These are phyloP conservation scores for Isochrysis galbana DNA, from an alignment of 78 protist species.

Conservation along the genomic window DNA sequence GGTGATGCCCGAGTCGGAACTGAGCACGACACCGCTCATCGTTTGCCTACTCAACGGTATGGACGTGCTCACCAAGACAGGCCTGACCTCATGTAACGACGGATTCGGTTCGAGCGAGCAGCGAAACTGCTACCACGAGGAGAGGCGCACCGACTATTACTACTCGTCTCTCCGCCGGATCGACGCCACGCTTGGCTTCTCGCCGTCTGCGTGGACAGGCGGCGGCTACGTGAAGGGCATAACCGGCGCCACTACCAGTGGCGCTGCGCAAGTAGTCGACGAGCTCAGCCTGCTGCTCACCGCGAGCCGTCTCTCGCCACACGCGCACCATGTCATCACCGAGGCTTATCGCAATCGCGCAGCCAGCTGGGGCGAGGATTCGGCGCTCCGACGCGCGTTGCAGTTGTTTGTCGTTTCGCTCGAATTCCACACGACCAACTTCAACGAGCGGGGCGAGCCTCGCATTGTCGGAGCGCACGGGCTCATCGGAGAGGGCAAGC, in stretches of 20 bases:
- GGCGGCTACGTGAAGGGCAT: no score
- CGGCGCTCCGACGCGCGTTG: neutral
- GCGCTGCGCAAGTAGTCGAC: neutral
- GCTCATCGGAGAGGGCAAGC: neutral
- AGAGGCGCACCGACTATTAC: neutral
- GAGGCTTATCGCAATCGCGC: neutral
- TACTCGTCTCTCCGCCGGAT: neutral
- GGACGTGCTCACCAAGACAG: neutral
- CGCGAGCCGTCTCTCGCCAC: neutral
- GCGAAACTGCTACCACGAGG: neutral
- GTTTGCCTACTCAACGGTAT: constrained; percentile 2
- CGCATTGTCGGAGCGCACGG: neutral
- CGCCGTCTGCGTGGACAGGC: no score
- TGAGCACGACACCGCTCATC: neutral
- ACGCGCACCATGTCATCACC: neutral
- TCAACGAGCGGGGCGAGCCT: neutral
- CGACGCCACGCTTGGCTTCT: neutral
- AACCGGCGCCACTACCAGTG: neutral
- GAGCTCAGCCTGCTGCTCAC: constrained; percentile 3
- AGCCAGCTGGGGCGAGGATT: neutral
- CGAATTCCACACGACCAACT: neutral
- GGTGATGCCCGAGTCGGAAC: neutral
- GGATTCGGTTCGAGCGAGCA: neutral
- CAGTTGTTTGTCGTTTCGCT: neutral
- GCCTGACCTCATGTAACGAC: neutral